Evolutionary conservation across 148 eudicot genomes (phyloP), one percentile per base, ranked within the genome.

Genomic region (Chenopodium suecicum): DNA sequence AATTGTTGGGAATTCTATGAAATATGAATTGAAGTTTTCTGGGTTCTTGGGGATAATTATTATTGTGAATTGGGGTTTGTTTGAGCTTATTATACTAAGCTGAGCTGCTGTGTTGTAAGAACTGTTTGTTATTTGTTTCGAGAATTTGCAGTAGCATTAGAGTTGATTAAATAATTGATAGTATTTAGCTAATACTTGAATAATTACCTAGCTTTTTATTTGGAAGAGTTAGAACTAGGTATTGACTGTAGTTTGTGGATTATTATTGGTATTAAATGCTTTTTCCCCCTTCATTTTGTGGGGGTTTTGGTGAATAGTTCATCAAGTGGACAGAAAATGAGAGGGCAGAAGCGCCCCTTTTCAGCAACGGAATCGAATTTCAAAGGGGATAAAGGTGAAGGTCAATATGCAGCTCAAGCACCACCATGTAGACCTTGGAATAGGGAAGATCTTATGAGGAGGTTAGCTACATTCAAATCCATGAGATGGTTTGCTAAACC

Each of bases 401-500:
- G 73, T 67, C 84, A 70, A 14, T 76, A 82, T 80, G 88, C 86
- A 31, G 92, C 74, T 75, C 86, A 90, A 81, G 78, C 88, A 34
- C 88, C 97, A 32, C 74, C 81, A 27, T 94, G 95, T 87, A 86
- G 98, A 84, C 99, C 99, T 20, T 96, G 99, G 99, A 94, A 92
- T 81, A 92, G 99, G 76, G 91, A 83, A 76, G 99, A 94, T 84
- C 85, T 96, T 41, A 84, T 90, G 84, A 88, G 84, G 86, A 92
- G 99, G 88, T 74, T 94, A 70, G 91, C 95, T 66, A 91, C 99
- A 68, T 96, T 94, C 91, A 96, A 94, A 89, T 92, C 99, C 79
- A 96, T 94, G 97, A 92, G 88, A 79, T 96, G 99, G 99, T 96
- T 96, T 87, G 99, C 98, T 75, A 96, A 94, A 89, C 99, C 99